Evolutionary conservation across 2,329 filamentous ascomycete species (phyloP), one percentile per base, ranked within the genome.

Genomic region (Aspergillus sp.): DNA sequence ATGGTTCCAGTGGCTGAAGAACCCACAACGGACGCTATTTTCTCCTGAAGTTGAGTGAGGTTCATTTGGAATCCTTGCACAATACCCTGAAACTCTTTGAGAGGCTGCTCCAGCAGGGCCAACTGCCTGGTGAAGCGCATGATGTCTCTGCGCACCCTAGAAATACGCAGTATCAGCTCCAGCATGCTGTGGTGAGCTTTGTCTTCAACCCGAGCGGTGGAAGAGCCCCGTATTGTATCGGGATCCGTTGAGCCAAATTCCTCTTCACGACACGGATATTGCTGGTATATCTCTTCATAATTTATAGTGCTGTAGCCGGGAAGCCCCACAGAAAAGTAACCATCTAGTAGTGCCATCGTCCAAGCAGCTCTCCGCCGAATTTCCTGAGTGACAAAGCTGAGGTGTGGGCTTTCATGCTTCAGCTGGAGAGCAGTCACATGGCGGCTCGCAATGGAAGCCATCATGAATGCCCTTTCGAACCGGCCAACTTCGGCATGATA

Each of bases 281-380:
- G 51, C 17, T 41, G 51, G 19, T 41, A 54, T n/a, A 54, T 54
- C 32, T 54, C 51, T 21, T 41, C 17, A 30, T 49, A 49, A 19
- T 49, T 30, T 10, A 49, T 49, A 1, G 23, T 49, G 8, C 45
- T 49, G 25, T 49, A 49, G 15, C 45, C 23, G 28, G 23, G 45
- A 3, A 49, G 23, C 23, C 45, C 45, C 1, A 49, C 45, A 23
- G 45, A 49, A 10, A 49, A 49, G 19, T 49, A 49, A 8, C 45
- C 45, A 49, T 49, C 45, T 8, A 49, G 23, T 7, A 49, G 45
- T 23, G 50, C 50, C 50, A 53, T 53, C 28, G 50, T 53, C 50
- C 50, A 53, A 15, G 23, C 50, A 23, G 50, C 32, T 38, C 50
- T 53, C 2, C 50, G 50, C 2, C 50, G 30, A 30, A 39, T 53